Evolutionary conservation across 352 stramenopile genomes (phyloP).

Genomic region (Pythium myriotylum): DNA sequence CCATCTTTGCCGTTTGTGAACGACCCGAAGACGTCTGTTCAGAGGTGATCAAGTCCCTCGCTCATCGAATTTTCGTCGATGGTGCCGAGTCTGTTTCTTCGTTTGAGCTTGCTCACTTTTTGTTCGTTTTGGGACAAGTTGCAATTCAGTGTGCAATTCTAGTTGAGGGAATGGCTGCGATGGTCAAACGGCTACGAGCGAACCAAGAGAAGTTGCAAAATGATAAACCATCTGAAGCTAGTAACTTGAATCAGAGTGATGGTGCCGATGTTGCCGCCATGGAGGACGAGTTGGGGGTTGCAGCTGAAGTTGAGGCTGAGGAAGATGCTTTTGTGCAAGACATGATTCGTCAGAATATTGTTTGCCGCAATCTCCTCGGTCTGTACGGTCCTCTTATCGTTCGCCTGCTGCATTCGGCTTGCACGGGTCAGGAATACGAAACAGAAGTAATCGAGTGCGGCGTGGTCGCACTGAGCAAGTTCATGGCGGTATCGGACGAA

Average conservation of each 20-base stretch:
- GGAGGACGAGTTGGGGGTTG: conserved; percentile 93
- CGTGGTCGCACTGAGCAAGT: conserved; percentile 97
- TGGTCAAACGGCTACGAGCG: conserved; percentile 82
- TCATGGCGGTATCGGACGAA: conserved; percentile 96
- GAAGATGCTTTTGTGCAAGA: conserved; percentile 93
- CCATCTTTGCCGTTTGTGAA: conserved; percentile 91
- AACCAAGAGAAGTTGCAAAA: conserved; percentile 83
- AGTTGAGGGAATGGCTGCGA: conserved; percentile 89
- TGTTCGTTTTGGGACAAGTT: conserved; percentile 96
- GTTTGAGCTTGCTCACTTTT: conserved; percentile 90
- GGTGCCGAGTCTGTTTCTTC: conserved; percentile 61
- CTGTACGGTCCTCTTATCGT: conserved; percentile 92
- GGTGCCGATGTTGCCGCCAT: conserved; percentile 82
- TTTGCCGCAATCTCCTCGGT: conserved; percentile 91
- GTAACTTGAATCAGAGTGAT: conserved; percentile 25
- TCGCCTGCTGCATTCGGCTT: conserved; percentile 78
- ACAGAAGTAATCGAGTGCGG: conserved; percentile 91
- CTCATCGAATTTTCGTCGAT: conserved; percentile 61
- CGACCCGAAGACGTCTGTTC: conserved; percentile 83
- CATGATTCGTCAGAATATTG: conserved; percentile 92
- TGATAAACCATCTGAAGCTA: conserved; percentile 44
- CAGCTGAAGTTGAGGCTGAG: conserved; percentile 86
- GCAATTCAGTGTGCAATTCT: conserved; percentile 95
- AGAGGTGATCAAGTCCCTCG: conserved; percentile 73
- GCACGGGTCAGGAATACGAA: conserved; percentile 63